Evolutionary conservation across 106 monocot species (phyloP).

Genomic region (Phalaenopsis aphrodite): DNA sequence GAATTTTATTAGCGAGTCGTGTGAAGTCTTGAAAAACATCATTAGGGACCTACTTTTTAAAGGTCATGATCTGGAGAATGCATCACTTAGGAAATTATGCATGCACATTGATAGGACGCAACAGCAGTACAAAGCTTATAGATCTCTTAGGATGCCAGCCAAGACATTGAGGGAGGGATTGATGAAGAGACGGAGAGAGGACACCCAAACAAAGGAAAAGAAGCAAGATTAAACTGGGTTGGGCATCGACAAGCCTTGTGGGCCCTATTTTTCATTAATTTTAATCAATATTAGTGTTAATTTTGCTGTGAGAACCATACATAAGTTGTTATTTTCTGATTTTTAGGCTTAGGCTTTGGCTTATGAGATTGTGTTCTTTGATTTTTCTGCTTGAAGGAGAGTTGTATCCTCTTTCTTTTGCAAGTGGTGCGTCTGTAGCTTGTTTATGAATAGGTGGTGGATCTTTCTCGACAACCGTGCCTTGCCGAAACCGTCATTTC

Average conservation of each 20-base stretch:
- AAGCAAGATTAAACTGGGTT: neutral
- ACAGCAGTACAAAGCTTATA: neutral
- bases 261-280: no score
- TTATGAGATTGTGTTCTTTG: no score
- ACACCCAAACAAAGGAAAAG: neutral
- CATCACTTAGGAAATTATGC: neutral
- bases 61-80: neutral
- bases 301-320: no score
- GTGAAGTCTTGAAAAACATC: neutral
- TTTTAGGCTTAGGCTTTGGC: no score
- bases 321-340: no score
- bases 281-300: no score
- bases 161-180: neutral
- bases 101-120: neutral
- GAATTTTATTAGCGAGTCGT: neutral
- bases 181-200: neutral
- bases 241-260: neutral
- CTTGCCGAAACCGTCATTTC: no score
- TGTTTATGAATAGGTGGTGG: no score
- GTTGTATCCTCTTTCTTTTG: no score
- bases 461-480: no score
- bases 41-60: neutral
- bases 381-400: no score
- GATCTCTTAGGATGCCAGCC: neutral
- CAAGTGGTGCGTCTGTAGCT: no score